Conservation (phyloP, 2,329 filamentous ascomycete species). For the Arthroderma uncinatum region DNA sequence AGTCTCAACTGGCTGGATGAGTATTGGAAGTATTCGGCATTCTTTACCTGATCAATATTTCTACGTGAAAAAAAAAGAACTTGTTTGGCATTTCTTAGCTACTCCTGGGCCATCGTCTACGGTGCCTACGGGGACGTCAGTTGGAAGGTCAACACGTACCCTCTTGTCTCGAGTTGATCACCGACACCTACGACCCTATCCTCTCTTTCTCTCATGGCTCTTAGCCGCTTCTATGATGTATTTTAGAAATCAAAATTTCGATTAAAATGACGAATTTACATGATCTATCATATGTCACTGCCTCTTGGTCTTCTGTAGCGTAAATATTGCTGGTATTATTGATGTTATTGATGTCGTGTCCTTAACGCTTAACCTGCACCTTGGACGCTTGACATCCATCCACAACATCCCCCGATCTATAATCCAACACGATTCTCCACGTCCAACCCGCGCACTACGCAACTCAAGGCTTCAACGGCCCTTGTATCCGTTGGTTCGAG, state of each 20-base stretch:
- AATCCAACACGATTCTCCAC: neutral
- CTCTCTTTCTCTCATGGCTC: neutral
- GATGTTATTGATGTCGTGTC: too few species aligned
- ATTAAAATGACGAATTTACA: conserved; percentile 6
- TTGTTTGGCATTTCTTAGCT: neutral
- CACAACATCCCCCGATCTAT: too few species aligned
- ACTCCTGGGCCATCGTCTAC: neutral
- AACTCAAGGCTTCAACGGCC: neutral
- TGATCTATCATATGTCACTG: neutral
- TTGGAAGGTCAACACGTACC: neutral
- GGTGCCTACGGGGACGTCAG: neutral
- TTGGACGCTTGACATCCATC: too few species aligned
- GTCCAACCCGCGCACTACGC: neutral
- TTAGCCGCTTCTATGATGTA: conserved; percentile 1
- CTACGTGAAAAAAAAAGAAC: neutral
- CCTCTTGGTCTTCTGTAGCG: neutral
- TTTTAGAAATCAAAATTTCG: conserved; percentile 6
- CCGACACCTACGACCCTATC: neutral
- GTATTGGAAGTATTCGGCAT: conserved; percentile 1
- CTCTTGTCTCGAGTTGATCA: neutral
- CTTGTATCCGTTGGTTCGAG: neutral
- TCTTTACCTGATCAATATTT: conserved; percentile 2
- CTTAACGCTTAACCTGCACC: too few species aligned
- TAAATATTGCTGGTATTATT: too few species aligned
- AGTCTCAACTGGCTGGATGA: neutral